Evolutionary conservation across 169 alveolate species (phyloP), one percentile per base, ranked within the genome.

Genomic region (Cryptosporidium ubiquitum): DNA sequence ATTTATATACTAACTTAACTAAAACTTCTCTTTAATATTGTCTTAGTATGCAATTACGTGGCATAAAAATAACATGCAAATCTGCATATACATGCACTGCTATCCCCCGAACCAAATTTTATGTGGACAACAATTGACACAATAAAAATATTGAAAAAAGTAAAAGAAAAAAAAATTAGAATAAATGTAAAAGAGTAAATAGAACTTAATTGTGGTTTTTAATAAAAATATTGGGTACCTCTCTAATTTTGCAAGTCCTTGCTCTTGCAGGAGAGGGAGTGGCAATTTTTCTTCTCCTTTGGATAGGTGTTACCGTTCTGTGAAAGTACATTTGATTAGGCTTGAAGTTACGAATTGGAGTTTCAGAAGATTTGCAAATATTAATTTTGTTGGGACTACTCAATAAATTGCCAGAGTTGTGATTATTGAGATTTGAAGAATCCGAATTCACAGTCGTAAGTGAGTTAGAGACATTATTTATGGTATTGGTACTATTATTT

Each of bases 211-310:
- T 26, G 23, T 64, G 49, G 9, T 37, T 29, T n/a, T 37, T 64
- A 64, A 35, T 2, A 3, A 51, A 5, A 44, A 69, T 69, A 42
- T 44, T 44, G 2, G 89, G 75, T 18, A 31, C 7, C 18, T 79
- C 89, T 26, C 89, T 68, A 0, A 64, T 26, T 39, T 61, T 79
- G 39, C 73, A 79, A 33, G 79, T 40, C 39, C 40, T 79, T 29
- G 68, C 70, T 35, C 71, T 58, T 12, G 64, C 60, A 20, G 89
- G 89, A 12, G 89, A 79, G 23, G 89, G 75, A 18, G 73, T 64
- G 14, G 89, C 64, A n/a, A 64, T 20, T n/a, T 44, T 64, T 61
- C 61, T 64, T 61, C 89, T 58, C n/a, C 74, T 29, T 5, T 40
- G 64, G 29, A 79, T 29, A 66, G 89, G 89, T 42, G 89, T 79